phyloP scores from a whole-genome alignment of 306 rosid species.

The Canavalia gladiata region DNA sequence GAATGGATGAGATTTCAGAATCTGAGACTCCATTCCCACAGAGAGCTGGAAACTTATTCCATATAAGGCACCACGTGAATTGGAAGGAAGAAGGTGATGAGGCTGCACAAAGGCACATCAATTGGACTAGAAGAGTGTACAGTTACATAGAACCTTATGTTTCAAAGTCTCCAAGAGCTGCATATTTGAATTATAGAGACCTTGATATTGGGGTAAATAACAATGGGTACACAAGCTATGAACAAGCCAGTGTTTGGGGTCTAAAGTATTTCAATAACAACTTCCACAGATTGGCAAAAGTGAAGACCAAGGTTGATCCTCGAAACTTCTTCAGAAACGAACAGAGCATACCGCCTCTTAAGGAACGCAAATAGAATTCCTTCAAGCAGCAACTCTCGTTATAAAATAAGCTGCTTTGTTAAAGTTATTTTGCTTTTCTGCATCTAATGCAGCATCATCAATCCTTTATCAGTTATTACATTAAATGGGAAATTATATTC shows the following conservation, averaged over 20 bases:
- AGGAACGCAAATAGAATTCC: no score
- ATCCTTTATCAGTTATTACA: no score
- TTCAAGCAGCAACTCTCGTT: no score
- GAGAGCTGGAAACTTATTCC: slow-evolving; percentile 40
- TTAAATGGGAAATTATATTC: no score
- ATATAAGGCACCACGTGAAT: slow-evolving; percentile 3
- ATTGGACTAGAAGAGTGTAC: slow-evolving; percentile 42
- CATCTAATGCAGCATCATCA: no score
- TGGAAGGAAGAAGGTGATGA: slow-evolving; percentile 46
- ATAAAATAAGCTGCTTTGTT: no score
- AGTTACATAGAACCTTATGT: slow-evolving; percentile 40
- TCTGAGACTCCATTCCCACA: slow-evolving; percentile 49
- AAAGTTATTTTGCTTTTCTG: no score
- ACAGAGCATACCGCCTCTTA: slow-evolving; percentile 74
- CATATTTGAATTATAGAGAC: slow-evolving; percentile 43
- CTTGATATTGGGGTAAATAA: slow-evolving; percentile 43
- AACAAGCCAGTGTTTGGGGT: slow-evolving; percentile 47
- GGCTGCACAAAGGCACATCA: slow-evolving; percentile 17
- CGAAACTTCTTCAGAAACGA: slow-evolving; percentile 60
- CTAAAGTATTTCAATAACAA: no score
- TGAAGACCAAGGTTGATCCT: slow-evolving; percentile 64
- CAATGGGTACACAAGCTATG: slow-evolving; percentile 45
- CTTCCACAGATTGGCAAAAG: slow-evolving; percentile 48
- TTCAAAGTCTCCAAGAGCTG: slow-evolving; percentile 43
- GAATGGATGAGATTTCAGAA: slow-evolving; percentile 48